Percentiles rank a stretch among this genome's conserved stretches.
Conservation (phyloP, 345 rosid genomes). For the Dipteronia sinensis region DNA sequence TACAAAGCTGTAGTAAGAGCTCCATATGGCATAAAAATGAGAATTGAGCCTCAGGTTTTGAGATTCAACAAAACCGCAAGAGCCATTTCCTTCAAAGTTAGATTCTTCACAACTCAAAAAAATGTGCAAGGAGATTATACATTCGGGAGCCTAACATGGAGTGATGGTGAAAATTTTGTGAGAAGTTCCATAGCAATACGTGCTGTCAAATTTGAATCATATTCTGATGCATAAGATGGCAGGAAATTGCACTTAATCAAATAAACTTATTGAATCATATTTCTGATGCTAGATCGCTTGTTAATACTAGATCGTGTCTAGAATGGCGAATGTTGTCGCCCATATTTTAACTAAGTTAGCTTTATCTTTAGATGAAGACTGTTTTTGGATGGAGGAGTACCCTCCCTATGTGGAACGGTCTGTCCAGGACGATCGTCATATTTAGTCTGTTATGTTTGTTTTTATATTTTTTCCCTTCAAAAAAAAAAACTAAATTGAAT, state of each 20-base stretch:
- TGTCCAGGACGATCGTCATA: too few relatives aligned
- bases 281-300: too few relatives aligned
- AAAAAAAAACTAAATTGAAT: too few relatives aligned
- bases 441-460: too few relatives aligned
- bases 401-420: too few relatives aligned
- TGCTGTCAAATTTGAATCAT: constrained; percentile 15
- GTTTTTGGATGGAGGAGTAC: too few relatives aligned
- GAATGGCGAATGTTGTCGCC: too few relatives aligned
- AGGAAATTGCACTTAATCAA: not conserved
- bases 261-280: too few relatives aligned
- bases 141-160: constrained; percentile 70
- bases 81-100: constrained; percentile 41
- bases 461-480: too few relatives aligned
- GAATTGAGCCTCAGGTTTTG: constrained; percentile 43
- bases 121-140: constrained; percentile 42
- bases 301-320: too few relatives aligned
- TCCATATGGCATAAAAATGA: constrained; percentile 44
- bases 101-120: constrained; percentile 28
- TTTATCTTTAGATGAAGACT: too few relatives aligned
- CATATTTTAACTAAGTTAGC: too few relatives aligned
- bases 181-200: constrained; percentile 53
- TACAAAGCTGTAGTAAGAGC: constrained; percentile 39
- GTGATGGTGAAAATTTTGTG: constrained; percentile 50
- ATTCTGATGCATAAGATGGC: constrained; percentile 1
- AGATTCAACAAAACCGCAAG: constrained; percentile 38